These are phyloP conservation scores for Tulasnella sp. DNA, from an alignment of 768 basidiomycete genomes.

Conservation along the genomic window DNA sequence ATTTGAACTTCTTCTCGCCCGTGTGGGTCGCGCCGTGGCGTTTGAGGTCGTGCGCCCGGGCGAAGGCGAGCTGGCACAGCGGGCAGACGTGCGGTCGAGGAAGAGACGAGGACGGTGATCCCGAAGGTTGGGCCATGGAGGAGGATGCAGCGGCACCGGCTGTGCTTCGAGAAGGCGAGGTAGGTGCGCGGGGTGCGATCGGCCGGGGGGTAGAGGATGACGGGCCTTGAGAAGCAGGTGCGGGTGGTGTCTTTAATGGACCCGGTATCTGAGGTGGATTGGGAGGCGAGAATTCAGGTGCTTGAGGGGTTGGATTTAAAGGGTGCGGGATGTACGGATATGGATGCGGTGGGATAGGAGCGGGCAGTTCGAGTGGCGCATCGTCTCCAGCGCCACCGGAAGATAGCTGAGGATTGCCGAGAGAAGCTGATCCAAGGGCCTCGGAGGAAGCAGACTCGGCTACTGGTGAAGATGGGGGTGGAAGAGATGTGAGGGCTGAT, in stretches of 20 bases:
- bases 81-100: slow-evolving; percentile 7
- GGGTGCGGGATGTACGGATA: slow-evolving; percentile 1
- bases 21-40: slow-evolving; percentile 8
- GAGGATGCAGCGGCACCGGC: background rate
- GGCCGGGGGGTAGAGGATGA: background rate
- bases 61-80: slow-evolving; percentile 5
- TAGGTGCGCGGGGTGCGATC: background rate
- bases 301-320: background rate
- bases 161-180: background rate
- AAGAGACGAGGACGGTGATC: background rate
- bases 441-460: background rate
- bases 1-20: slow-evolving; percentile 6
- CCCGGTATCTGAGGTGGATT: background rate
- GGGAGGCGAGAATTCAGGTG: background rate
- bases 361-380: background rate
- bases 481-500: background rate
- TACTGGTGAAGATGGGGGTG: background rate
- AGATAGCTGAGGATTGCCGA: background rate
- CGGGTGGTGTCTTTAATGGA: background rate
- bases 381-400: background rate
- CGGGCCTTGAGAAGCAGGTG: too few relatives aligned
- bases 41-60: slow-evolving; percentile 11
- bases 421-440: background rate
- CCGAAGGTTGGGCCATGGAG: background rate
- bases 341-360: background rate